Evolutionary conservation across 208 protist genomes (phyloP), one percentile per base, ranked within the genome.

Genomic region (Trypanosoma cruzi): DNA sequence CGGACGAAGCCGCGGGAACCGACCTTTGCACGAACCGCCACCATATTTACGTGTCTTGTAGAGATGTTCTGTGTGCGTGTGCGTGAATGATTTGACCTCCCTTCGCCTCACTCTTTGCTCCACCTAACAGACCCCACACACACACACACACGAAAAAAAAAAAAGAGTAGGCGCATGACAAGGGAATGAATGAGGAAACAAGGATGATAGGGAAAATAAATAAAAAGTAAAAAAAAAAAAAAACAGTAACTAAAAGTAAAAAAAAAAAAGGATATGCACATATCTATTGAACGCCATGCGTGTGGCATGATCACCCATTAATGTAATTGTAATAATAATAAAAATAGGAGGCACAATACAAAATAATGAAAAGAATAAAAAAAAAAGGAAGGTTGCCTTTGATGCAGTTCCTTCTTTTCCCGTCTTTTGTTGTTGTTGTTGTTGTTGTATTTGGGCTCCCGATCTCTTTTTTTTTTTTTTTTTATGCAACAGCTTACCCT

Each of bases 1-100:
- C 89, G 89, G 67, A 90, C 50, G 68, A 81, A 88, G 69, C 85
- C 83, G 75, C 90, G 90, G 74, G 87, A 88, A 73, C 90, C 90
- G 71, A 95, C 90, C 85, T 95, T 95, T 70, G 86, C 87, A 75
- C 91, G 91, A 84, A 96, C 81, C 67, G 91, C 91, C 68, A 96
- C 91, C 91, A 96, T 96, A 40, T 84, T 54, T 60, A n/a, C 32
- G 26, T 50, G 37, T 37, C 36, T 36, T 49, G 2, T 64, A 3
- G 2, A 32, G 42, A n/a, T 75, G 29, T 29, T 40, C 37, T 31
- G 48, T 52, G 20, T 26, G 48, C 16, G 16, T n/a, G 48, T 22
- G 48, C 63, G 28, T 31, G n/a, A 29, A 7, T 64, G 36, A 26
- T 1, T 50, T 54, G 42, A 8, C 54, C 14, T 50, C n/a, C n/a